Base-by-base conservation (phyloP, 257 asterid species). In the Coffea eugenioides region DNA sequence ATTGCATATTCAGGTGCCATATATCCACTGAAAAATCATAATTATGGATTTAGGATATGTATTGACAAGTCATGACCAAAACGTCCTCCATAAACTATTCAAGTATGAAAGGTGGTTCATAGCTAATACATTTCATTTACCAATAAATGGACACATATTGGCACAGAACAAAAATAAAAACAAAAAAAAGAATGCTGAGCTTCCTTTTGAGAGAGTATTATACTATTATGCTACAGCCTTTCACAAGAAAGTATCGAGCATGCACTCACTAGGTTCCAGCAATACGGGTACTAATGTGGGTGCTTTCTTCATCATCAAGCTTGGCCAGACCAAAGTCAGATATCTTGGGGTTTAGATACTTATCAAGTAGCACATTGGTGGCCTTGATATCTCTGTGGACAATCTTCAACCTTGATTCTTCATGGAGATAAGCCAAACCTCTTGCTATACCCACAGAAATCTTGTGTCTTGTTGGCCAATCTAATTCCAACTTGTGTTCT, bases 251-350 rank as follows among this genome's bases (percentile, higher is more conserved):
- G 25, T 25, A n/a, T 49, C 7, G 25, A 11, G 14, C 12, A 13
- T n/a, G 11, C 1, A 69, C 95, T 83, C 78, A 93, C 97, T 86
- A 51, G 68, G 97, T 93, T 82, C 97, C 97, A 76, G 97, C 97
- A 74, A 93, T 83, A 49, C 97, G 88, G 0, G 97, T 90, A 87
- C 95, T 91, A 20, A 91, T 93, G 78, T 93, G 97, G 4, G 97
- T 89, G 34, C 91, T 82, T 80, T 91, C 97, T 74, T 91, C 97
- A 77, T 91, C 97, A 77, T 93, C 90, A 41, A 93, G 97, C 88
- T 89, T 93, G 41, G 97, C 97, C 83, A 93, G 82, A 78, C 97
- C 97, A 80, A 93, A 93, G 80, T 93, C 97, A 0, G 97, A 93
- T 82, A 93, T 91, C 90, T 90, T 93, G 62, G 97, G 92, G 68